Evolutionary conservation across 1,284 basidiomycete genomes (phyloP).

Genomic region (Fomitiporia mediterranea): DNA sequence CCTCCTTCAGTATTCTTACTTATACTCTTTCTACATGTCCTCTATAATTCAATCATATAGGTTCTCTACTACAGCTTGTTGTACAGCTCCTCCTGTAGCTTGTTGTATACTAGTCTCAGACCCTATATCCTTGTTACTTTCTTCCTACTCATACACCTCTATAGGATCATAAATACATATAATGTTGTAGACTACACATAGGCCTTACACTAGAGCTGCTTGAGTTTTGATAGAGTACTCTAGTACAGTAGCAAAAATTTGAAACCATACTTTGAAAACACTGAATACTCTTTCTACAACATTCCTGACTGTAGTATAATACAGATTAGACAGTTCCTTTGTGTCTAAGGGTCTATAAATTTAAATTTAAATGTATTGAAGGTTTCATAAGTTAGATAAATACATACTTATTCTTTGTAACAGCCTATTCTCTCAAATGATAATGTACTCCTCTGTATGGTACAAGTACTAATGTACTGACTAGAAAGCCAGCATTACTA

Average conservation of each 20-base stretch:
- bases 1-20: constrained; percentile 14
- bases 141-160: constrained; percentile 1
- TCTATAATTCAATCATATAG: constrained; percentile 18
- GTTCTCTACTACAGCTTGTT: constrained; percentile 1
- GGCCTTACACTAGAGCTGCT: constrained; percentile 27
- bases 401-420: not conserved
- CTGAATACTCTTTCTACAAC: constrained; percentile 41
- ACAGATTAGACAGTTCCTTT: constrained; percentile 39
- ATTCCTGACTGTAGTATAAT: constrained; percentile 35
- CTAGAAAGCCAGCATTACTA: constrained; percentile 16
- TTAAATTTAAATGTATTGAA: not conserved
- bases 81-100: not conserved
- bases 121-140: constrained; percentile 1
- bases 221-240: constrained; percentile 32
- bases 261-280: constrained; percentile 33
- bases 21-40: constrained; percentile 22
- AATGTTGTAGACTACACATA: constrained; percentile 37
- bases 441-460: constrained; percentile 18
- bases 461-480: not conserved
- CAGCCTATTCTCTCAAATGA: constrained; percentile 18
- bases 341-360: constrained; percentile 29
- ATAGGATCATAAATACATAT: constrained; percentile 31
- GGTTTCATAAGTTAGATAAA: not conserved
- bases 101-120: not conserved
- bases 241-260: constrained; percentile 26